Evolutionary conservation across 2,329 filamentous ascomycete genomes (phyloP).

Genomic region (Fusarium paranaense): DNA sequence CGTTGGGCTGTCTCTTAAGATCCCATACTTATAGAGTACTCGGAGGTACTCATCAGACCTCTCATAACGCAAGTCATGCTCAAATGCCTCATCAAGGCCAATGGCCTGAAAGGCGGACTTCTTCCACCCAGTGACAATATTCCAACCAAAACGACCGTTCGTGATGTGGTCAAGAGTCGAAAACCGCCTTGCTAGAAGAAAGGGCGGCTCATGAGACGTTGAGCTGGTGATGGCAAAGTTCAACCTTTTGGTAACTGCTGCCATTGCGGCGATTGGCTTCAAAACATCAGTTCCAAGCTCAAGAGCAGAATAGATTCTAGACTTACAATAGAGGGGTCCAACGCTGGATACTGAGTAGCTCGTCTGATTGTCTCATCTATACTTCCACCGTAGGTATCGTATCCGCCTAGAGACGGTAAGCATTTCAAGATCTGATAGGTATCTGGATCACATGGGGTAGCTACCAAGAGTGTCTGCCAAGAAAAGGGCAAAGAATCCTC

Average conservation of each 20-base stretch:
- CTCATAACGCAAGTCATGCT: constrained; percentile 4
- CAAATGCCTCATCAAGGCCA: constrained; percentile 2
- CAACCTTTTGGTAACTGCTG: background rate
- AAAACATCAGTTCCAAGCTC: background rate
- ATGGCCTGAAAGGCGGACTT: constrained; percentile 5
- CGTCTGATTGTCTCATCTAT: constrained; percentile 2
- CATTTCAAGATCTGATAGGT: fast-evolving
- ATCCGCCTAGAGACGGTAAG: background rate
- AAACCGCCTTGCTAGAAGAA: constrained; percentile 1
- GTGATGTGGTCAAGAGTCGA: constrained; percentile 9
- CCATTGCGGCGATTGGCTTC: constrained; percentile 4
- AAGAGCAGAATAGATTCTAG: too few relatives aligned
- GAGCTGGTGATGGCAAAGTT: constrained; percentile 3
- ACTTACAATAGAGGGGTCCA: constrained; percentile 3
- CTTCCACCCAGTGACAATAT: constrained; percentile 8
- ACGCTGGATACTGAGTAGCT: background rate
- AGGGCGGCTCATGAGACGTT: constrained; percentile 2
- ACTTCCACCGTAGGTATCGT: constrained; percentile 3
- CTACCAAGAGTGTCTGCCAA: constrained; percentile 4
- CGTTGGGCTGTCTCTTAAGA: fast-evolving
- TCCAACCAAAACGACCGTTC: constrained; percentile 5
- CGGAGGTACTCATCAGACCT: constrained; percentile 1
- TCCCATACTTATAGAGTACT: background rate
- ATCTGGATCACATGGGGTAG: fast-evolving
- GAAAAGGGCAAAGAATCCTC: background rate